phyloP scores from a whole-genome alignment of 2,329 filamentous ascomycete genomes.

The Penicillium psychrosexuale region DNA sequence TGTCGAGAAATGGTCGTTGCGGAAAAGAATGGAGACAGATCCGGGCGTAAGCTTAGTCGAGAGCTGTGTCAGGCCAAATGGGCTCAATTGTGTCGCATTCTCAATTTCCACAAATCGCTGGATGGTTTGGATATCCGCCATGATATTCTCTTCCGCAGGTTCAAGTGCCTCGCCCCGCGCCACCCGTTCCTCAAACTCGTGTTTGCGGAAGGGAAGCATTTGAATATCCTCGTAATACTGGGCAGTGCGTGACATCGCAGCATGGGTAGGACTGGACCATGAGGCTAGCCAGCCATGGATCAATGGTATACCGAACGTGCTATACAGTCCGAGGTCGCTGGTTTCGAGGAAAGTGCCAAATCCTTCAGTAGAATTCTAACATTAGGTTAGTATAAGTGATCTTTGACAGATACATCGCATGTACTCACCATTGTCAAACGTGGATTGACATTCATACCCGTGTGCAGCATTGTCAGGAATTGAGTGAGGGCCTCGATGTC shows the following conservation, averaged over 20 bases:
- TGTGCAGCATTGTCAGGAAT: constrained; percentile 85
- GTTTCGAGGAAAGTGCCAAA: constrained; percentile 85
- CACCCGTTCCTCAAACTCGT: constrained; percentile 81
- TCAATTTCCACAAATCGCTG: constrained; percentile 70
- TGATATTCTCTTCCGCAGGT: constrained; percentile 70
- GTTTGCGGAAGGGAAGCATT: constrained; percentile 80
- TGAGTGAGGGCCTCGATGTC: constrained; percentile 84
- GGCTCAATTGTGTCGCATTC: constrained; percentile 83
- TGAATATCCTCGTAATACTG: constrained; percentile 89
- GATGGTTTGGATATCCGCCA: constrained; percentile 80
- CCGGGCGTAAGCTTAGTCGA: constrained; percentile 68
- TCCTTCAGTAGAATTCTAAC: constrained; percentile 33
- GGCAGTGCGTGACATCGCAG: constrained; percentile 69
- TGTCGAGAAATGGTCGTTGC: constrained; percentile 96
- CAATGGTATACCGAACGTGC: constrained; percentile 80
- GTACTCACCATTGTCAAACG: constrained; percentile 64
- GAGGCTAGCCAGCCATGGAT: constrained; percentile 88
- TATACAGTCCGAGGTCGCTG: constrained; percentile 83
- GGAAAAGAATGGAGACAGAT: constrained; percentile 84
- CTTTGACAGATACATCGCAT: not conserved
- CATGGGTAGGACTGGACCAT: constrained; percentile 63
- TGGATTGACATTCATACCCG: constrained; percentile 97
- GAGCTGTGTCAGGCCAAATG: constrained; percentile 74
- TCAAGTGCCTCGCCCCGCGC: constrained; percentile 58
- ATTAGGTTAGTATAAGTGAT: not conserved